Evolutionary conservation across 495 filamentous ascomycete genomes (phyloP).

Genomic region (Pyrenopolyporus hunteri): DNA sequence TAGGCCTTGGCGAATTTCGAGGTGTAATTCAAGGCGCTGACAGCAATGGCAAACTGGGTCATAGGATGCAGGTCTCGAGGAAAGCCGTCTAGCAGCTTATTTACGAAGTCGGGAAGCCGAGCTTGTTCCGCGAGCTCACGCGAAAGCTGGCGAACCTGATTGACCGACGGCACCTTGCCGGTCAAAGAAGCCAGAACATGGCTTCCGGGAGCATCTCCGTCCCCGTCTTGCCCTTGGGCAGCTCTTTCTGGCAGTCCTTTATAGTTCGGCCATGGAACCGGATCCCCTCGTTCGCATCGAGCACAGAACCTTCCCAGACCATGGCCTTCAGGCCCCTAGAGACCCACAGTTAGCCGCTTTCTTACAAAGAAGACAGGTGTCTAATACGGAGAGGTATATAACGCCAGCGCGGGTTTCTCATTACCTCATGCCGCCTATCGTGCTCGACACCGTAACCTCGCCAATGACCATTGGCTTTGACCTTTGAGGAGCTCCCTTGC

Average conservation of each 20-base stretch:
- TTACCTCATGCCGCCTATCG: constrained; percentile 89
- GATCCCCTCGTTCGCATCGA: constrained; percentile 96
- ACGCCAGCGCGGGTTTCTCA: neutral
- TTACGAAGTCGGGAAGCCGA: constrained; percentile 80
- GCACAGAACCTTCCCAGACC: constrained; percentile 98
- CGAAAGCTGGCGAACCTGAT: constrained; percentile 81
- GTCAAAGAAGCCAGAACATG: constrained; percentile 99
- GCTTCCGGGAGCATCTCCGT: constrained; percentile 99
- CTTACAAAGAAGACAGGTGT: too few species aligned
- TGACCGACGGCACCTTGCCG: constrained; percentile 82
- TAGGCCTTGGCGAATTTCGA: constrained; percentile 93
- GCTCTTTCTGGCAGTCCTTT: constrained; percentile 92
- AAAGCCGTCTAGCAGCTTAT: constrained; percentile 88
- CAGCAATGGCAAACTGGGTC: constrained; percentile 95
- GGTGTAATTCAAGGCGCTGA: constrained; percentile 90
- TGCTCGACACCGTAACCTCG: constrained; percentile 92
- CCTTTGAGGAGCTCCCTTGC: constrained; percentile 89
- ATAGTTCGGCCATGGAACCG: constrained; percentile 98
- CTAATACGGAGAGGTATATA: neutral
- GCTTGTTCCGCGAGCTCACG: constrained; percentile 87
- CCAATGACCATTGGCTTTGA: constrained; percentile 87
- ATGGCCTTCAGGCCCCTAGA: constrained; percentile 88
- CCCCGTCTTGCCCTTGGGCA: constrained; percentile 90
- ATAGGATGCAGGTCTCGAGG: constrained; percentile 91
- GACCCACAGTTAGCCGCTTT: too few species aligned